Evolutionary conservation across 2,329 filamentous ascomycete species (phyloP).

Genomic region (Aspergillus sp.): DNA sequence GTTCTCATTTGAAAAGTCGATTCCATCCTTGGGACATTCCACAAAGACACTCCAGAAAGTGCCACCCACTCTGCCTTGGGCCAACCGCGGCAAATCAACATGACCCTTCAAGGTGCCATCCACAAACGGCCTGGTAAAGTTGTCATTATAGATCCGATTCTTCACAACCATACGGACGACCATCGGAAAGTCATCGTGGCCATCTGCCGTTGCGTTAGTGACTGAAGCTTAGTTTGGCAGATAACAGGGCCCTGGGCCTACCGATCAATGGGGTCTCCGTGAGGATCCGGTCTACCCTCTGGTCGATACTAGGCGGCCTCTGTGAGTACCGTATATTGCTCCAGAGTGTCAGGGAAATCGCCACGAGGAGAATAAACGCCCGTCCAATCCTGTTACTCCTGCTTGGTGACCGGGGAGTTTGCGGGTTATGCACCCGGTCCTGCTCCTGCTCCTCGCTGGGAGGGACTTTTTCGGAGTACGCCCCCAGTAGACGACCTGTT

Average conservation of each 20-base stretch:
- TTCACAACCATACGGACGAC: constrained; percentile 57
- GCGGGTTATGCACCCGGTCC: not conserved
- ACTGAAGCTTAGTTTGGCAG: not conserved
- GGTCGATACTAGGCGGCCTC: constrained; percentile 18
- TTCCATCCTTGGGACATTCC: constrained; percentile 63
- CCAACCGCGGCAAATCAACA: constrained; percentile 70
- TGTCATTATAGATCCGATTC: constrained; percentile 68
- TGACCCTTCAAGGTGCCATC: constrained; percentile 60
- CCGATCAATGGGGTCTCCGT: constrained; percentile 43
- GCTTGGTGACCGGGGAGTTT: not conserved
- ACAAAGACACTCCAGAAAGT: constrained; percentile 91
- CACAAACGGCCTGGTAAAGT: constrained; percentile 68
- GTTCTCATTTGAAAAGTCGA: constrained; percentile 64
- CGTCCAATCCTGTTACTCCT: not conserved
- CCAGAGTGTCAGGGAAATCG: constrained; percentile 3
- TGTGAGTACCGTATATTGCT: constrained; percentile 3
- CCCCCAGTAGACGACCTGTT: not conserved
- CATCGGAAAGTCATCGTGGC: constrained; percentile 81
- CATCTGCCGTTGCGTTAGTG: constrained; percentile 50
- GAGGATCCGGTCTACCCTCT: constrained; percentile 39
- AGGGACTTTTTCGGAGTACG: not conserved
- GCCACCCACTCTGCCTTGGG: constrained; percentile 59
- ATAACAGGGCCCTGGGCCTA: constrained; percentile 11
- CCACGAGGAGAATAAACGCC: constrained; percentile 1
- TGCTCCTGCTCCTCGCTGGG: not conserved